Evolutionary conservation across 2,329 filamentous ascomycete genomes (phyloP).

Genomic region (Aspergillus latus): DNA sequence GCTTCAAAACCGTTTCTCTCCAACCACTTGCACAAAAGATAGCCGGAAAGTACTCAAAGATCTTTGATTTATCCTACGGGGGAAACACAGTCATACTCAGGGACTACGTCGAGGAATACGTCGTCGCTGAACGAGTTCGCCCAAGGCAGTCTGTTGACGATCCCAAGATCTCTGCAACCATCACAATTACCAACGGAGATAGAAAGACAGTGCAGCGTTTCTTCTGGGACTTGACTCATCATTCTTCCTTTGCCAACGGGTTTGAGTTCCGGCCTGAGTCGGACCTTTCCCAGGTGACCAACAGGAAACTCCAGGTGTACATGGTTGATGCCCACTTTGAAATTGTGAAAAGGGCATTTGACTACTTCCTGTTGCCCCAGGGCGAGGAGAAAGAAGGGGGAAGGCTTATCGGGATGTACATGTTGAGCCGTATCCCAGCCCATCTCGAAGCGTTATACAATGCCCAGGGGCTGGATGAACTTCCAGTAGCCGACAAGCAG

Average conservation of each 20-base stretch:
- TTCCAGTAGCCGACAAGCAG: constrained; percentile 1
- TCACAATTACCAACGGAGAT: constrained; percentile 5
- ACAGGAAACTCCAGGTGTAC: constrained; percentile 2
- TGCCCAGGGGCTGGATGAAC: constrained; percentile 2
- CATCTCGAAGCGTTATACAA: constrained; percentile 5
- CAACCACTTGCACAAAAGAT: constrained; percentile 7
- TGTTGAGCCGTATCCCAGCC: neutral
- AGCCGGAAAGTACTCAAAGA: too few relatives aligned
- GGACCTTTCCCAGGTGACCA: neutral
- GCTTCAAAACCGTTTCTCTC: constrained; percentile 12
- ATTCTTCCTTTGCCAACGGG: constrained; percentile 3
- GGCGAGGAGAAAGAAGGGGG: neutral
- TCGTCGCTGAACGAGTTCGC: constrained; percentile 1
- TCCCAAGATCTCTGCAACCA: constrained; percentile 8
- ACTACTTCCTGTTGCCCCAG: neutral
- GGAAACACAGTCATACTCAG: neutral
- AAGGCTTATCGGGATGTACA: neutral
- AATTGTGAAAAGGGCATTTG: constrained; percentile 5
- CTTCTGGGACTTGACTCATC: constrained; percentile 12
- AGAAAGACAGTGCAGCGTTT: constrained; percentile 7
- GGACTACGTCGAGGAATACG: neutral
- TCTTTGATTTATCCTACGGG: too few relatives aligned
- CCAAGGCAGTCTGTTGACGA: constrained; percentile 7
- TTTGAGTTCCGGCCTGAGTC: constrained; percentile 1
- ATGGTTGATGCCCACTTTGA: constrained; percentile 7